These are phyloP conservation scores for Exophiala viscosa DNA, from an alignment of 2,329 filamentous ascomycete species.

Conservation along the genomic window DNA sequence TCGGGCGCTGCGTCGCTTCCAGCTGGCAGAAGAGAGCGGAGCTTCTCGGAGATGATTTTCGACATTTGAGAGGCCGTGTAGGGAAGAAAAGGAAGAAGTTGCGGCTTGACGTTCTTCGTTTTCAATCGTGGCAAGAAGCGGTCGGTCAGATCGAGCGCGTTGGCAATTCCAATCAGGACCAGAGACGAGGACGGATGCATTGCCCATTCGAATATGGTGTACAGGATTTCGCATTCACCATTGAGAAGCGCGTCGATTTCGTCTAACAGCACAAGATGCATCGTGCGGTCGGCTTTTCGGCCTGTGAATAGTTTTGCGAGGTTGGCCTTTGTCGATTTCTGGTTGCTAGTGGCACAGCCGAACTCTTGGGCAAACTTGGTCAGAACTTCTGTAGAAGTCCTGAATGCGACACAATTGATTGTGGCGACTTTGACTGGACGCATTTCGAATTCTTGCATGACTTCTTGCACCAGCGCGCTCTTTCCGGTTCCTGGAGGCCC, in stretches of 20 bases:
- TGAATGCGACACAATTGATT: conserved; percentile 97
- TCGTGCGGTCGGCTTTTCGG: conserved; percentile 51
- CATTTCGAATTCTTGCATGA: conserved; percentile 60
- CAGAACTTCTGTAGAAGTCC: conserved; percentile 81
- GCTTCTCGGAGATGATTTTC: conserved; percentile 76
- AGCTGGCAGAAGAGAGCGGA: conserved; percentile 67
- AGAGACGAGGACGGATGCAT: conserved; percentile 75
- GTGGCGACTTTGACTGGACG: conserved; percentile 64
- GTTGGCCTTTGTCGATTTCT: conserved; percentile 63
- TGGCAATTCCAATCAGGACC: conserved; percentile 86
- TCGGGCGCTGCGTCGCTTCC: conserved; percentile 49
- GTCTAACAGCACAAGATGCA: conserved; percentile 83
- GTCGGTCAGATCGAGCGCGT: conserved; percentile 91
- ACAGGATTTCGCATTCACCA: conserved; percentile 81
- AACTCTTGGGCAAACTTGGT: conserved; percentile 70
- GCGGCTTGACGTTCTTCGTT: conserved; percentile 83
- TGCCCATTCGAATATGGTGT: conserved; percentile 96
- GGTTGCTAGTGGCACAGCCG: conserved; percentile 58
- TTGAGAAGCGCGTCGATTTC: conserved; percentile 94
- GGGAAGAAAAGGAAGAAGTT: conserved; percentile 84
- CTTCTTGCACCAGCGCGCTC: conserved; percentile 83
- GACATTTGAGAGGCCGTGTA: conserved; percentile 87
- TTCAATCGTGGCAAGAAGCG: conserved; percentile 91
- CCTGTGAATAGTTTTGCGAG: conserved; percentile 68
- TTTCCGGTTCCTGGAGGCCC: conserved; percentile 96